Percentiles rank a stretch among this genome's conserved stretches.
phyloP scores from a whole-genome alignment of 108 stramenopile species.

The Skeletonema tropicum region DNA sequence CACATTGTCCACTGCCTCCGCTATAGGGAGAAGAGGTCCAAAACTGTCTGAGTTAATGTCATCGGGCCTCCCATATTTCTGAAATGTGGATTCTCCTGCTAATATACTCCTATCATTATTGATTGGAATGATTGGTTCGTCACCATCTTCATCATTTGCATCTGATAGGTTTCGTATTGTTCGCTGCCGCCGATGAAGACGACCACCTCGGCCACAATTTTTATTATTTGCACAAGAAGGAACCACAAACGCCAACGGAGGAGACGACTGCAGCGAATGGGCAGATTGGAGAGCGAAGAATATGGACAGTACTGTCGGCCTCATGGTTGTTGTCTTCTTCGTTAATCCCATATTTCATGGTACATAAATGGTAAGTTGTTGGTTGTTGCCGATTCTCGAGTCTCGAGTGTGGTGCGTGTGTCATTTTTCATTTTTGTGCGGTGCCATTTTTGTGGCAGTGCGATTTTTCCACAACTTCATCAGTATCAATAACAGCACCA shows the following conservation, averaged over 20 bases:
- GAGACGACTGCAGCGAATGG: not conserved
- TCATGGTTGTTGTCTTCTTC: not conserved
- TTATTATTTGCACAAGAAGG: no score
- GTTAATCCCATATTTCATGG: no score
- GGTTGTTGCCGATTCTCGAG: no score
- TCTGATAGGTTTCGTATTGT: not conserved
- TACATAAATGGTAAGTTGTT: no score
- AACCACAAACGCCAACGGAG: not conserved
- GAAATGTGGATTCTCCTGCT: not conserved
- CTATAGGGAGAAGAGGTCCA: constrained; percentile 59
- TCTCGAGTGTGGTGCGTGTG: no score
- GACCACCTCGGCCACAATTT: not conserved
- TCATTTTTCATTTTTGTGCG: no score
- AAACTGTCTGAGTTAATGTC: constrained; percentile 24
- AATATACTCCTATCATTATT: constrained; percentile 9
- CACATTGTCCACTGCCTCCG: constrained; percentile 61
- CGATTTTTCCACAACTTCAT: no score
- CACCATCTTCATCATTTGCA: not conserved
- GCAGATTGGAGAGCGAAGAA: not conserved
- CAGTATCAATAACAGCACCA: no score
- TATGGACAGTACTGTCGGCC: not conserved
- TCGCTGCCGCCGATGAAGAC: not conserved
- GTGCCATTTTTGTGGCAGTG: no score
- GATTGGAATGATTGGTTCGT: constrained; percentile 9
- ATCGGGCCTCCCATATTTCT: not conserved